Evolutionary conservation across 805 yeast species (phyloP).

Genomic region (Candida boleticola): DNA sequence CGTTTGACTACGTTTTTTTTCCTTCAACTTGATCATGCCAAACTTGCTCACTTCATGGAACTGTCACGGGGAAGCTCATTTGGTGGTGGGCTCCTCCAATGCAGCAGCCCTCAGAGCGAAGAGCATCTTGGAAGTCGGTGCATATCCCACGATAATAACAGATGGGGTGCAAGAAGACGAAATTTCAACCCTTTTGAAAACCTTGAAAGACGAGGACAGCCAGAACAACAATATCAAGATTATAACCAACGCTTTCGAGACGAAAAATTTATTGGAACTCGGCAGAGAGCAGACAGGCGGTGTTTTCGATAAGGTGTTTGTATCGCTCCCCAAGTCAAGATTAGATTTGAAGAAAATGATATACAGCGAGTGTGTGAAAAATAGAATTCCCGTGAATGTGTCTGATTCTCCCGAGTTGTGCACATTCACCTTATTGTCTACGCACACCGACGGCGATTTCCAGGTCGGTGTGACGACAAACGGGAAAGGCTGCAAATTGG

Average conservation of each 20-base stretch:
- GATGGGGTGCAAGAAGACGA: constrained; percentile 11
- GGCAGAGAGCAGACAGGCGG: constrained; percentile 64
- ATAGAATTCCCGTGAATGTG: constrained; percentile 81
- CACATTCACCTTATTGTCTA: constrained; percentile 73
- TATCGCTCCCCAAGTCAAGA: constrained; percentile 40
- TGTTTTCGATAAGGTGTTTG: constrained; percentile 76
- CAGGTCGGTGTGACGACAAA: constrained; percentile 82
- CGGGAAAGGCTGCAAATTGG: constrained; percentile 87
- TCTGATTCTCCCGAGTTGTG: constrained; percentile 71
- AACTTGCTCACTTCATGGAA: constrained; percentile 39
- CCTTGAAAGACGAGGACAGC: not conserved
- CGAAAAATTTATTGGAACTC: constrained; percentile 45
- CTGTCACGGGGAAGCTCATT: constrained; percentile 51
- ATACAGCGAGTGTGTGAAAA: constrained; percentile 49
- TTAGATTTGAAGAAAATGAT: constrained; percentile 37
- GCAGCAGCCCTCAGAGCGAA: constrained; percentile 48
- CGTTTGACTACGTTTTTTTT: too few species aligned
- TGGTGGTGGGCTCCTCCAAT: constrained; percentile 54
- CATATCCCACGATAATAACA: constrained; percentile 18
- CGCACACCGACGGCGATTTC: constrained; percentile 67
- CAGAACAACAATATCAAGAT: not conserved
- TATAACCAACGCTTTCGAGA: constrained; percentile 22
- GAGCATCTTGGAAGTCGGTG: constrained; percentile 52
- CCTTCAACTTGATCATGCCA: too few species aligned
- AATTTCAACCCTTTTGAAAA: not conserved